Base-by-base conservation (phyloP, 2,329 filamentous ascomycete species). In the Lachnellula cervina region DNA sequence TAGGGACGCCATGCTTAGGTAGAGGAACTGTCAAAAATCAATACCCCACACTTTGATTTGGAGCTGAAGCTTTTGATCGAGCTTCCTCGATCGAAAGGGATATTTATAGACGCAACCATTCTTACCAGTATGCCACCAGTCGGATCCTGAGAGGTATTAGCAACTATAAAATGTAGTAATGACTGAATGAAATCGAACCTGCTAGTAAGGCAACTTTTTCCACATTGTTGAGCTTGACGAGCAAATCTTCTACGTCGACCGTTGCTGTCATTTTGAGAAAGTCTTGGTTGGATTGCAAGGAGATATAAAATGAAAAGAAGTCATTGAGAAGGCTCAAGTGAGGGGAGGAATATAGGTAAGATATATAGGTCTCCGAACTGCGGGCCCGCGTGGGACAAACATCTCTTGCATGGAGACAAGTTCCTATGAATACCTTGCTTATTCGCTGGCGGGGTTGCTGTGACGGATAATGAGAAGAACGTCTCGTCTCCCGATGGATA, bases 181-280 rank as follows among this genome's bases (percentile, higher is more conserved):
- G 23, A 38, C n/a, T 7, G 23, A 34, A 35, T 19, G 28, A 16
- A 19, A 48, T 17, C 38, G 8, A 45, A 78, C 77, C 78, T 47
- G 79, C 73, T 50, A 82, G 71, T 44, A 82, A 71, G 43, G 79
- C 77, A 49, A 80, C 74, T 67, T 82, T 82, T 64, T 83, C 79
- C 4, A 70, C 66, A 49, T 77, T 67, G 11, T 74, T 77, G 54
- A 82, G 76, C 72, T 80, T 80, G 64, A 78, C 77, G 44, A 83
- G 72, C 32, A 80, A 69, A 57, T 77, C 74, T 54, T 82, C 79
- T 8, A 82, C 78, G 52, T 82, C 72, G 42, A 83, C 74, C 60
- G 80, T 73, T 32, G 77, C 76, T 76, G 80, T 80, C 49, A 56
- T 67, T 2, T 14, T 59, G 49, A 17, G 23, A 16, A 45, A 51